Percentiles rank a stretch among this genome's conserved stretches.
phyloP scores from a whole-genome alignment of 139 green algal species.

The Chlorella sp. region DNA sequence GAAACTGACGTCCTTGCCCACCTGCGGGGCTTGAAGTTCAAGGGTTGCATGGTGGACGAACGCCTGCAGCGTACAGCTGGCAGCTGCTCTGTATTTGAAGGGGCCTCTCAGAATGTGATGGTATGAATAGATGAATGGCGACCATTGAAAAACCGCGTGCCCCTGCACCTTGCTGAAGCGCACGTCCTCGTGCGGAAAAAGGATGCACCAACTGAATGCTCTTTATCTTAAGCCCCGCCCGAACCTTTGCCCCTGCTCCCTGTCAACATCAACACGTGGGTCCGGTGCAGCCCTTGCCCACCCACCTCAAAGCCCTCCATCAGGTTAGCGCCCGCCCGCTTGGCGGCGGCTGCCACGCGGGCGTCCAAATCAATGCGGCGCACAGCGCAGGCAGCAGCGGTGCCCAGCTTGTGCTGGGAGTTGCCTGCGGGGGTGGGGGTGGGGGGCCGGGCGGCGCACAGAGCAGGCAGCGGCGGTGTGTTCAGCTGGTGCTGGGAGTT shows the following conservation, averaged over 20 bases:
- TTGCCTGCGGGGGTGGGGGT: slow-evolving; percentile 38
- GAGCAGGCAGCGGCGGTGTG: not conserved
- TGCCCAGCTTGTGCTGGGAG: slow-evolving; percentile 74
- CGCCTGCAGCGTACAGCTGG: no score
- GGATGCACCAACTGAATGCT: no score
- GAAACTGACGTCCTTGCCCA: slow-evolving; percentile 67
- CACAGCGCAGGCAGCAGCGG: slow-evolving; percentile 82
- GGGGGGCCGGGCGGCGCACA: not conserved
- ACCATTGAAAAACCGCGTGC: not conserved
- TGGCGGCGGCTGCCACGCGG: slow-evolving; percentile 60
- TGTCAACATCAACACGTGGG: no score
- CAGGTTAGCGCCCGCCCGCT: slow-evolving; percentile 74
- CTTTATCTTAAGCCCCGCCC: no score
- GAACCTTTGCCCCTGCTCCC: no score
- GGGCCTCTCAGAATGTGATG: no score
- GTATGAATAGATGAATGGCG: not conserved
- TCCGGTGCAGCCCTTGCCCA: not conserved
- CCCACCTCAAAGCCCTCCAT: slow-evolving; percentile 87
- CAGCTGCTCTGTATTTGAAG: no score
- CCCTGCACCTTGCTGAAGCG: slow-evolving; percentile 49
- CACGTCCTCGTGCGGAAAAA: no score
- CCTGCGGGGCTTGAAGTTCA: not conserved
- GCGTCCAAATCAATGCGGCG: slow-evolving; percentile 89
- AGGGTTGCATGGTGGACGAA: no score
- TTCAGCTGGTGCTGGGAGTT: not conserved